phyloP scores from a whole-genome alignment of 1,284 basidiomycete genomes.

The Bjerkandera adusta region DNA sequence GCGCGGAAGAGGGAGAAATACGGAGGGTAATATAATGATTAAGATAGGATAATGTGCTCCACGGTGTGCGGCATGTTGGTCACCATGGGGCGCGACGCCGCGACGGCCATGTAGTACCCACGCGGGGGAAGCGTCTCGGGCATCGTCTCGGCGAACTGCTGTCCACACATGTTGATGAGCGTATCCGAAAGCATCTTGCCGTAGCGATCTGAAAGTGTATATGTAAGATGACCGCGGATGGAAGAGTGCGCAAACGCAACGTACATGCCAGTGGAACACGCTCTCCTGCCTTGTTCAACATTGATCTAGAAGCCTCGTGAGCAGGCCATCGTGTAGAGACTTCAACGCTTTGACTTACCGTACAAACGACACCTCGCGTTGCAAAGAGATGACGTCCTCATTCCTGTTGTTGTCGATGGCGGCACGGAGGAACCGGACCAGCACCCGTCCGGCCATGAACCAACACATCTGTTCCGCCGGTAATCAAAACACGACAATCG shows the following conservation, averaged over 20 bases:
- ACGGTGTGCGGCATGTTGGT: conserved; percentile 7
- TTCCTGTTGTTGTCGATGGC: conserved; percentile 50
- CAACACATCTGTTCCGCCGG: conserved; percentile 53
- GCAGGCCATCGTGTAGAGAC: background rate
- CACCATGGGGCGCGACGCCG: conserved; percentile 6
- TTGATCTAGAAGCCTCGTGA: conserved; percentile 39
- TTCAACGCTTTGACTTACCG: conserved; percentile 42
- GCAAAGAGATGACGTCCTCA: conserved; percentile 53
- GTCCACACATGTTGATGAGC: conserved; percentile 31
- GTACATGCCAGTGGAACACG: conserved; percentile 60
- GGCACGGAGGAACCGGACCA: conserved; percentile 61
- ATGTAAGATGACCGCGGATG: conserved; percentile 6
- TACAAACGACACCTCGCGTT: conserved; percentile 62
- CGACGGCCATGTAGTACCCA: conserved; percentile 4
- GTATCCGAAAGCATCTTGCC: conserved; percentile 57
- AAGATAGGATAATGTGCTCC: conserved; percentile 10
- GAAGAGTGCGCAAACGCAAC: conserved; percentile 18
- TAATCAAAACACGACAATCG: conserved; percentile 4
- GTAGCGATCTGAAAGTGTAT: conserved; percentile 44
- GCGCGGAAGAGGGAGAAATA: too few species aligned
- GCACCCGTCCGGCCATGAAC: conserved; percentile 63
- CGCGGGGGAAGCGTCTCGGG: conserved; percentile 12
- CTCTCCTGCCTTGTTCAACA: conserved; percentile 59
- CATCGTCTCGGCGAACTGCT: conserved; percentile 20
- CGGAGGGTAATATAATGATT: too few species aligned